Evolutionary conservation across 208 protist genomes (phyloP).

Genomic region (Sergeia podlipaevii): DNA sequence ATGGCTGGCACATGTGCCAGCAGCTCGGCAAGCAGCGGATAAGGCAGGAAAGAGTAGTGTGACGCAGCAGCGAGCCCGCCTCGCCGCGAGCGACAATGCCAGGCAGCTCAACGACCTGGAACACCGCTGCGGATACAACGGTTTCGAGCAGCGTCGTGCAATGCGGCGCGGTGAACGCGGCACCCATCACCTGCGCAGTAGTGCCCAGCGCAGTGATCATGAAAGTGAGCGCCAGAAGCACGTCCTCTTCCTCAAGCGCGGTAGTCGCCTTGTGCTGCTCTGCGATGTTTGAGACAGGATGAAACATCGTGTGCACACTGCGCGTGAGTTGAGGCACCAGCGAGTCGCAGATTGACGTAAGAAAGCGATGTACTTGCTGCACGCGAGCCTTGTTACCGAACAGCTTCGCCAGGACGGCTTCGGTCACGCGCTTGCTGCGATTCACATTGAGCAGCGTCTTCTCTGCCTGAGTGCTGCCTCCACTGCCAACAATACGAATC

Average conservation of each 20-base stretch:
- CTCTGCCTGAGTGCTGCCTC: slow-evolving; percentile 84
- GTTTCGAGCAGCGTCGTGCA: slow-evolving; percentile 44
- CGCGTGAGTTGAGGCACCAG: slow-evolving; percentile 41
- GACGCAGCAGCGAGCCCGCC: slow-evolving; percentile 59
- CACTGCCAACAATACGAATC: slow-evolving; percentile 76
- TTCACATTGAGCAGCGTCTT: slow-evolving; percentile 79
- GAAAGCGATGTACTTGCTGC: slow-evolving; percentile 49
- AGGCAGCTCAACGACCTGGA: slow-evolving; percentile 47
- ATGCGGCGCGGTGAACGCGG: slow-evolving; percentile 48
- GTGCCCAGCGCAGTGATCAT: slow-evolving; percentile 51
- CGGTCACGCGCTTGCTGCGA: slow-evolving; percentile 65
- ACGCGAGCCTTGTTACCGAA: slow-evolving; percentile 80
- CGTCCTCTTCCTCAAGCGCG: slow-evolving; percentile 12
- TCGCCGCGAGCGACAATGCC: slow-evolving; percentile 33
- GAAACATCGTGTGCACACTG: slow-evolving; percentile 6
- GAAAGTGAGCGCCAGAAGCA: slow-evolving; percentile 19
- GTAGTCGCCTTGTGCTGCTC: neutral
- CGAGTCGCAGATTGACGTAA: slow-evolving; percentile 38
- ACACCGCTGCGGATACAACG: slow-evolving; percentile 43
- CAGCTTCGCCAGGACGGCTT: slow-evolving; percentile 65
- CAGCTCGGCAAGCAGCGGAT: slow-evolving; percentile 69
- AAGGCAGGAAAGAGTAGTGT: slow-evolving; percentile 50
- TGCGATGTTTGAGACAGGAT: neutral
- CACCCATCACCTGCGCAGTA: slow-evolving; percentile 67
- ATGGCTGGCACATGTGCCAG: slow-evolving; percentile 85